Base-by-base conservation (phyloP, 2,329 filamentous ascomycete species). In the Sporothrix pseudoabietina region DNA sequence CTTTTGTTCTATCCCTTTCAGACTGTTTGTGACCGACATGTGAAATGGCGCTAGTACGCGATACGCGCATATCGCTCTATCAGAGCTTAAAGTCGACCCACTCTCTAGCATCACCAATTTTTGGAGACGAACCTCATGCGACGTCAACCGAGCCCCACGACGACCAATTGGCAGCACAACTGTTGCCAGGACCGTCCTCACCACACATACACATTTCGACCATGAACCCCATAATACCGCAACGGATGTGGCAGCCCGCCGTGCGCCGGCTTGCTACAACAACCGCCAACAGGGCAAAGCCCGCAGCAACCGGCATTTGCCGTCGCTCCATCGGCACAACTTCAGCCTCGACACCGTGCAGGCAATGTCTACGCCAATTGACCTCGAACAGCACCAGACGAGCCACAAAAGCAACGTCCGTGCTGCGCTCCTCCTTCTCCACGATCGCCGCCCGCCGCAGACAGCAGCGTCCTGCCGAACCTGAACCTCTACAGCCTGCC, bases 401-500 rank as follows among this genome's bases (percentile, higher is more conserved):
- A 22, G 3, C 41, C 12, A 9, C 55, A 2, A 41, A 22, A 12
- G 35, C 61, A 30, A 10, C 49, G 3, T 9, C 52, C 1, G 30
- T 30, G 2, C 10, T 22, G n/a, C 22, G 59, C 52, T 41, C 47
- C 19, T 26, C 9, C n/a, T 75, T 76, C 52, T 75, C 72, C 4
- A 72, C 65, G 10, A 35, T 66, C 3, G 32, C 70, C 1, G 12
- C 49, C 8, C 44, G 66, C 30, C 66, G 57, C 26, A 70, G 44
- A 54, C 66, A 26, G 3, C 12, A 69, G 12, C 35, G 54, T 10
- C 54, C 71, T 8, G 26, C 61, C 1, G 72, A 69, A 3, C 4
- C 63, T 39, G 39, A 71, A 12, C 55, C 61, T 1, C 61, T 16
- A 49, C 87, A 88, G 76, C 87, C 89, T 44, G 91, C 87, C 78